Evolutionary conservation across 352 stramenopile species (phyloP).

Genomic region (Globisporangium viniferum): DNA sequence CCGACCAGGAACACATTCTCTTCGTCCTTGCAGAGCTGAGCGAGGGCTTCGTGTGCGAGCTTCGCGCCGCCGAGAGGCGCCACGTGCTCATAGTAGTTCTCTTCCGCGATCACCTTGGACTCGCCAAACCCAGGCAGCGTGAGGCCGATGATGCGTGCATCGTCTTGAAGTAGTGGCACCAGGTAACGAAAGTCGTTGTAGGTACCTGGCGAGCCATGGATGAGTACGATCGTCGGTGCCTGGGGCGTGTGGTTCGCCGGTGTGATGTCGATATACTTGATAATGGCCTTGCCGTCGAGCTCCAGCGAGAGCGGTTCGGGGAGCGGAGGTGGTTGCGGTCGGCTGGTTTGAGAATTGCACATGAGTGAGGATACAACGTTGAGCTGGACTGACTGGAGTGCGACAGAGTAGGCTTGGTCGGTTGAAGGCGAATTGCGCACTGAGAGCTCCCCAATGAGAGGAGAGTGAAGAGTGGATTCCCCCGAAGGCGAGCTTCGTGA

Average conservation of each 20-base stretch:
- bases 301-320: constrained; percentile 25
- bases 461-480: not conserved
- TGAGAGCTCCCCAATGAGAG: not conserved
- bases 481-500: not conserved
- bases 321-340: constrained; percentile 10
- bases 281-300: constrained; percentile 32
- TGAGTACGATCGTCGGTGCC: constrained; percentile 45
- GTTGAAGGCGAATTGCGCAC: not conserved
- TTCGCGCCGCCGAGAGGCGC: constrained; percentile 30
- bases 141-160: constrained; percentile 50
- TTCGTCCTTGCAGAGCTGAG: constrained; percentile 24
- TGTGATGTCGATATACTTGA: constrained; percentile 38
- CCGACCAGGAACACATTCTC: constrained; percentile 11
- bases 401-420: not conserved
- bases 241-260: constrained; percentile 8
- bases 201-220: constrained; percentile 65
- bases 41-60: constrained; percentile 40
- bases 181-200: constrained; percentile 64
- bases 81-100: constrained; percentile 45
- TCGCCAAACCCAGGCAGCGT: constrained; percentile 61
- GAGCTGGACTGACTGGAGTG: not conserved
- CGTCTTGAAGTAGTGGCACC: constrained; percentile 38
- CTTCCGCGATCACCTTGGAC: constrained; percentile 33
- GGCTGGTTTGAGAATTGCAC: not conserved
- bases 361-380: not conserved